A percentile compares a stretch with the other conserved stretches of the same genome.
Conservation (phyloP, 257 asterid species). For the Avicennia marina region DNA sequence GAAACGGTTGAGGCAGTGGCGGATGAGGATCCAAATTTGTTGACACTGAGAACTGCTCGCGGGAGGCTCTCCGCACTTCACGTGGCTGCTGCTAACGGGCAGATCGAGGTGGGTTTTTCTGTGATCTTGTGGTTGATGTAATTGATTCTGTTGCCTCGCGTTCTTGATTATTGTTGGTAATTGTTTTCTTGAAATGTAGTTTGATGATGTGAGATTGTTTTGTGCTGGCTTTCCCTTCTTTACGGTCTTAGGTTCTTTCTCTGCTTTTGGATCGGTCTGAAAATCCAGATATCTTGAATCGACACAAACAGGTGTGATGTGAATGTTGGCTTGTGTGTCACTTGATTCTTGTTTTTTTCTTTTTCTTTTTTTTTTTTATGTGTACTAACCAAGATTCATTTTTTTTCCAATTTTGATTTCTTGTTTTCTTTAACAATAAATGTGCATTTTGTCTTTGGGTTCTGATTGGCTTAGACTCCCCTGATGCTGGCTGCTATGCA, state of each 20-base stretch:
- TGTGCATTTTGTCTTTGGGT: no score
- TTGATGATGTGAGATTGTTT: slow-evolving; percentile 12
- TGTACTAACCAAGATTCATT: not conserved
- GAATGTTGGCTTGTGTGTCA: not conserved
- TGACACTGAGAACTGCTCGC: slow-evolving; percentile 30
- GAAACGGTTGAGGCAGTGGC: slow-evolving; percentile 51
- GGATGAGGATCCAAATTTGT: slow-evolving; percentile 42
- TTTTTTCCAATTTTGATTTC: not conserved
- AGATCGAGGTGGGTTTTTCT: slow-evolving; percentile 52
- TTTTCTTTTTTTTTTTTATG: not conserved
- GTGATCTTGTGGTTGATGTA: not conserved
- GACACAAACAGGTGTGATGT: slow-evolving; percentile 67
- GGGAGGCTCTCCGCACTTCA: slow-evolving; percentile 61
- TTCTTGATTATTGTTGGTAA: not conserved
- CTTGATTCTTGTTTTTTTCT: no score
- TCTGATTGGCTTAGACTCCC: slow-evolving; percentile 57
- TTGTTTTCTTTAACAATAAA: not conserved
- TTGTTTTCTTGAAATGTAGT: slow-evolving; percentile 1
- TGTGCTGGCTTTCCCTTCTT: no score
- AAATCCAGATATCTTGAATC: slow-evolving; percentile 66
- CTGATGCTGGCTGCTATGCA: slow-evolving; percentile 85
- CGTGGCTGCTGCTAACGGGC: slow-evolving; percentile 69
- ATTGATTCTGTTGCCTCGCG: not conserved
- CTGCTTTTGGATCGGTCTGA: slow-evolving; percentile 64
- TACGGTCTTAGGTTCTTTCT: slow-evolving; percentile 50